Percentiles rank a stretch among this genome's conserved stretches.
These are phyloP conservation scores for Claviceps sorghi DNA, from an alignment of 2,329 filamentous ascomycete species.

Conservation along the genomic window DNA sequence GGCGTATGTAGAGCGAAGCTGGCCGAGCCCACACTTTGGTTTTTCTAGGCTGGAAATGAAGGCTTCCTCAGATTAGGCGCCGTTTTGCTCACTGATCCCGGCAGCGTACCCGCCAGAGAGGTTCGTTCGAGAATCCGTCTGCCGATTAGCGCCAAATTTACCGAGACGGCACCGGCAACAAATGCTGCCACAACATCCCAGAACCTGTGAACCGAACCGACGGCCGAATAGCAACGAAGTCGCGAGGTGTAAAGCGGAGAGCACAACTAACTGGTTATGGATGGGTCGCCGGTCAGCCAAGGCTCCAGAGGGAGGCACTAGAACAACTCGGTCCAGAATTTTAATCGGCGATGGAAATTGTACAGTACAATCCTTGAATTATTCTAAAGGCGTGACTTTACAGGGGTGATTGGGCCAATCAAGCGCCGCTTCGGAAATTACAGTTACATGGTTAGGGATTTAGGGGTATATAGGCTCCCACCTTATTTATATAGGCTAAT, in stretches of 20 bases:
- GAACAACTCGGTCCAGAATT: background rate
- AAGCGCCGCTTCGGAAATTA: too few relatives aligned
- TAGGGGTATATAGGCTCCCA: too few relatives aligned
- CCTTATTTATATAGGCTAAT: too few relatives aligned
- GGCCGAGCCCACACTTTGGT: too few relatives aligned
- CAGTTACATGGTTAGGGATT: too few relatives aligned
- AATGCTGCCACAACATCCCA: background rate
- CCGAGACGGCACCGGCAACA: background rate
- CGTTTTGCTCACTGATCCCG: background rate
- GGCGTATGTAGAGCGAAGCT: too few relatives aligned
- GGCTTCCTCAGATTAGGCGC: too few relatives aligned
- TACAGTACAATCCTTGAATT: too few relatives aligned
- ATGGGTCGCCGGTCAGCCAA: constrained; percentile 4
- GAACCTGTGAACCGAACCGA: background rate
- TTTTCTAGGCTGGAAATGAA: too few relatives aligned
- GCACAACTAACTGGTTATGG: background rate
- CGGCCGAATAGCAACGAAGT: background rate
- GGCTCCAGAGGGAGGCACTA: background rate
- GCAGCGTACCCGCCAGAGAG: background rate
- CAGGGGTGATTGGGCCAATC: too few relatives aligned
- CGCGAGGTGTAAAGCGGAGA: background rate
- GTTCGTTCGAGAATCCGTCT: background rate
- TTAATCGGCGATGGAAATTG: background rate
- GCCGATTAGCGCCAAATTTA: background rate
- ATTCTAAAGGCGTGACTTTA: too few relatives aligned